Evolutionary conservation across 2,329 filamentous ascomycete species (phyloP), one percentile per base, ranked within the genome.

Genomic region (Karstenula rhodostoma): DNA sequence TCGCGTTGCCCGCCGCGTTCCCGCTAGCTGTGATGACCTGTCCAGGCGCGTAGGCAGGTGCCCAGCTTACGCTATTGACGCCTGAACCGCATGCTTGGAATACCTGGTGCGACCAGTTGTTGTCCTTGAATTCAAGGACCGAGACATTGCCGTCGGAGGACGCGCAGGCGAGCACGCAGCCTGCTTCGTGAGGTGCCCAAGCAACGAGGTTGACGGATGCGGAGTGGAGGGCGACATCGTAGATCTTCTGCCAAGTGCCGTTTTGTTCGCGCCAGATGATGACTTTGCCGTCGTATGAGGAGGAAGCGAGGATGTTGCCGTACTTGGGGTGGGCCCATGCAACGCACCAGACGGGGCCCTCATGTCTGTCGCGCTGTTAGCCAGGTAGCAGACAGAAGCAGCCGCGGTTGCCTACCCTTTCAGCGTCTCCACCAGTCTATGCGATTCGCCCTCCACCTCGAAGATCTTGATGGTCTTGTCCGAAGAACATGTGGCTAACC

Each of bases 381-480:
- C 57, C 52, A 19, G 37, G 37, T 40, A 15, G 33, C 35, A 53
- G 27, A 15, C 29, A 32, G 2, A 42, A n/a, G 23, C 25, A 42
- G 50, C 29, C 23, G 29, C 22, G n/a, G 9, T 55, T 59, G 75
- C 83, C 74, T 86, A 96, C 93, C 94, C 94, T 82, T 96, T 97
- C 67, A 99, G 84, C 27, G 95, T 99, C 82, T 98, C 94, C 35
- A 92, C 87, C 71, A 98, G 83, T 66, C 92, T 88, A 81, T 99
- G 94, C 69, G 90, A 87, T 72, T 98, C 94, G 73, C 93, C 93
- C 74, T 98, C 94, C 58, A 99, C 90, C 81, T 99, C 95, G 77
- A 97, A 99, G 77, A 99, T 98, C 84, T 98, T 98, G 84, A 99
- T 96, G 50, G 94, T 98, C 78, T 95, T 94, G 82, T 99, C 95